Evolutionary conservation across 1,139 yeast genomes (phyloP), one percentile per base, ranked within the genome.

Genomic region (Taphrina populina): DNA sequence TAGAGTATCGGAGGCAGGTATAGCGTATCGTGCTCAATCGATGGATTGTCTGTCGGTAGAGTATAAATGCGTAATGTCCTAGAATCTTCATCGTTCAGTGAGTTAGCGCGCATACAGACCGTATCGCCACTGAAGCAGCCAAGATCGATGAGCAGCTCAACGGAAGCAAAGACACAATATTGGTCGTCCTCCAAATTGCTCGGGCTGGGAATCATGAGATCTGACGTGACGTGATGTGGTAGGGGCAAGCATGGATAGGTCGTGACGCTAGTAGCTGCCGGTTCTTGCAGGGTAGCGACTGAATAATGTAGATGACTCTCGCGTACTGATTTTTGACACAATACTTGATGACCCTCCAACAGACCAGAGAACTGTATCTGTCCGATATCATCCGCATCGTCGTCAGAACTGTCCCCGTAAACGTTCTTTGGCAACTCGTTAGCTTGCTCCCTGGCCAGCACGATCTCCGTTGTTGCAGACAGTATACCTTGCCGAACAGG

Each of bases 1-100:
- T 76, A 66, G n/a, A 84, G 71, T 3, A 85, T 66, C 0, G 95
- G 95, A 0, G 95, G 82, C 1, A 84, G 52, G 63, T 81, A 79
- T 0, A 84, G 63, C 1, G 66, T 64, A 1, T 75, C 75, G 0
- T 1, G 36, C 10, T 10, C 24, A 10, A 17, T 24, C 7, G 20
- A 24, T 8, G 19, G n/a, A 13, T 27, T 39, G 33, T 49, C 54
- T 2, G 46, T 24, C 8, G 54, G 54, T 19, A 49, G 11, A 8
- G 46, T 20, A 17, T 30, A 29, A 10, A 49, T 15, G 11, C 30
- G 33, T 8, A 49, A 11, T 5, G 34, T 23, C 4, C 46, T 21
- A 3, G 46, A 10, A 2, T 20, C 13, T 23, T 7, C 32, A 2
- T 26, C 23, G 8, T 10, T 10, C 15, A 24, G 6, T 2, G 20